Evolutionary conservation across 805 yeast species (phyloP), one percentile per base, ranked within the genome.

Genomic region (Yarrowia sp.): DNA sequence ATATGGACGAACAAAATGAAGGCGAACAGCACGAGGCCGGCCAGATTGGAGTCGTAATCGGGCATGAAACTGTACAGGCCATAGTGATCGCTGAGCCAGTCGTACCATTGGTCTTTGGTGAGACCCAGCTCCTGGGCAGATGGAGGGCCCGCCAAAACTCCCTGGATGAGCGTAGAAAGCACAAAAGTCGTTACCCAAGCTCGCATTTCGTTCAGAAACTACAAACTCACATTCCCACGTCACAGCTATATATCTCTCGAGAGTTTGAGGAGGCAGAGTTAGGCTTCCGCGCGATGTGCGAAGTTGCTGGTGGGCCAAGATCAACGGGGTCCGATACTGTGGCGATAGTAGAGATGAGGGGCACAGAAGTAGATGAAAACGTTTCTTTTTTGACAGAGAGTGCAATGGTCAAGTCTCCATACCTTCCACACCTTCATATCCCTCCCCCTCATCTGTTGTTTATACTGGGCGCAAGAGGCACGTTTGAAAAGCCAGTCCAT

Each of bases 11-110:
- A 68, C 19, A 85, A 75, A 7, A 84, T 75, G 0, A 87, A 34
- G 5, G 82, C 85, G 80, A 86, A 88, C 0, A 88, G 75, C 1
- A 81, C 82, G 1, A 86, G 75, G 72, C 88, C 84, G 0, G 87
- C 84, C 15, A 81, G 64, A 73, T 91, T 91, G n/a, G 52, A 12
- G 19, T 44, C 50, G 34, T 43, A 42, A 8, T 43, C 20, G 33
- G 65, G 65, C 52, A 58, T 34, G 40, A 43, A 58, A 9, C 65
- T 40, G 52, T 58, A 58, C 46, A 39, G 20, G 9, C 61, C 61
- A 24, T 39, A 55, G 14, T 55, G 61, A 20, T 9, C 61, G 9
- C 38, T 39, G 36, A 55, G 61, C 61, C 61, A 55, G 61, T 55
- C 61, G 61, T 39, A 39, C 61, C 61, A 55, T 15, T 55, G 46